Percentiles rank a stretch among this genome's conserved stretches.
phyloP scores from a whole-genome alignment of 306 rosid species.

The Dalbergia cochinchinensis region DNA sequence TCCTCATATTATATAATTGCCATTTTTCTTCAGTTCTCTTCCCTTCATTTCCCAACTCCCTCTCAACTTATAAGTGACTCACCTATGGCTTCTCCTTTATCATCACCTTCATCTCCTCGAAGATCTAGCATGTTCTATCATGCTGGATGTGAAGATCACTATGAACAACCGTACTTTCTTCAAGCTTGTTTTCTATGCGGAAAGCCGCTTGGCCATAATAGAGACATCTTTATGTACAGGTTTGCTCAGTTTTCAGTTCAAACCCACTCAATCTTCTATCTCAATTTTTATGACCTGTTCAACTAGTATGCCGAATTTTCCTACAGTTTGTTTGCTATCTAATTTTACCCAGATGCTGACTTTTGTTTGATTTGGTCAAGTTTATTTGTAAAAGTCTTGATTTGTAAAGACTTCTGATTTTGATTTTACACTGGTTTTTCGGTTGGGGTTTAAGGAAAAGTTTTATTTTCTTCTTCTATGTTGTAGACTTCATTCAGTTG shows the following conservation, averaged over 20 bases:
- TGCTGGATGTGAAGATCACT: slow-evolving; percentile 57
- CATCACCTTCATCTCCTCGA: slow-evolving; percentile 26
- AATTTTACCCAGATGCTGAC: slow-evolving; percentile 39
- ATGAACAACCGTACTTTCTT: slow-evolving; percentile 79
- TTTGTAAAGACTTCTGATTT: too few species aligned
- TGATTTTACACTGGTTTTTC: slow-evolving; percentile 18
- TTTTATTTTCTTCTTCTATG: slow-evolving; percentile 2
- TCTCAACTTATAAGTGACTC: background rate
- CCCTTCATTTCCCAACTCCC: slow-evolving; percentile 41
- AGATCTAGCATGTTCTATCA: slow-evolving; percentile 63
- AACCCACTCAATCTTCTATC: background rate
- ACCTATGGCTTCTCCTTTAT: slow-evolving; percentile 39
- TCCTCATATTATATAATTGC: slow-evolving; percentile 51
- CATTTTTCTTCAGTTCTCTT: background rate
- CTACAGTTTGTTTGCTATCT: too few species aligned
- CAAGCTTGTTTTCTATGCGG: slow-evolving; percentile 84
- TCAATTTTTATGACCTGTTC: background rate
- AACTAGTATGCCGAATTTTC: background rate
- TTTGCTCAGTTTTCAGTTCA: slow-evolving; percentile 32
- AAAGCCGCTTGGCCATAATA: slow-evolving; percentile 70
- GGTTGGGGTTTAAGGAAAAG: slow-evolving; percentile 22
- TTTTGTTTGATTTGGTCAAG: background rate
- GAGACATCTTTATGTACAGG: slow-evolving; percentile 98
- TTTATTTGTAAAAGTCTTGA: background rate
- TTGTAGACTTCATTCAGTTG: background rate